Evolutionary conservation across 495 filamentous ascomycete species (phyloP), one percentile per base, ranked within the genome.

Genomic region (Aspergillus ellipticus): DNA sequence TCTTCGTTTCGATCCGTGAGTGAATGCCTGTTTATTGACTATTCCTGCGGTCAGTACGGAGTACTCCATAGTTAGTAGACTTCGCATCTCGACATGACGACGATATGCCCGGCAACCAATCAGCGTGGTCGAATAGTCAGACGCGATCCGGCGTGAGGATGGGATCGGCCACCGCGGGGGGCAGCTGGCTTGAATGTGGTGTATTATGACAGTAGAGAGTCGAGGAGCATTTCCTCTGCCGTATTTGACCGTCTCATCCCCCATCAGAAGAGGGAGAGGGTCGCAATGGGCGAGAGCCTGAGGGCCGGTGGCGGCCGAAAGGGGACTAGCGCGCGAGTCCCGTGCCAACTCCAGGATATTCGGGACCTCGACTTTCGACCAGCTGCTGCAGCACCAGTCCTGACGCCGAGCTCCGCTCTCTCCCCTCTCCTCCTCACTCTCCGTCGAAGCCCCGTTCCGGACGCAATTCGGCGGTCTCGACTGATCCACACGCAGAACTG

Each of bases 241-340:
- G 4, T 37, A 37, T 11, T 37, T 37, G 33, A 15, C 33, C 33
- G 9, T 15, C 2, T 6, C 4, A 37, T 11, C n/a, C n/a, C n/a
- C n/a, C n/a, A 13, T 37, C 33, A 5, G 33, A 37, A 11, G 13
- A 2, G 33, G 5, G 35, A 13, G 11, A 5, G n/a, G 11, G 35
- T 15, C 35, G 35, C 11, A 15, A 13, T 15, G 35, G 6, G 5
- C 11, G n/a, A 39, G 13, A 2, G 35, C 6, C 11, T n/a, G 35
- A 39, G 35, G 24, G 7, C 24, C 24, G 24, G 35, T 39, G 54
- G 42, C 58, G 57, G 60, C 68, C 68, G 53, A 69, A 74, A 64
- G 21, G 6, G 65, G 68, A 66, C 64, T 76, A 76, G 73, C 66
- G 72, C 28, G 43, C 37, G 42, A 61, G 72, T 76, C 72, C 73